Base-by-base conservation (phyloP, 768 basidiomycete species). In the Rhizopogon roseolus region DNA sequence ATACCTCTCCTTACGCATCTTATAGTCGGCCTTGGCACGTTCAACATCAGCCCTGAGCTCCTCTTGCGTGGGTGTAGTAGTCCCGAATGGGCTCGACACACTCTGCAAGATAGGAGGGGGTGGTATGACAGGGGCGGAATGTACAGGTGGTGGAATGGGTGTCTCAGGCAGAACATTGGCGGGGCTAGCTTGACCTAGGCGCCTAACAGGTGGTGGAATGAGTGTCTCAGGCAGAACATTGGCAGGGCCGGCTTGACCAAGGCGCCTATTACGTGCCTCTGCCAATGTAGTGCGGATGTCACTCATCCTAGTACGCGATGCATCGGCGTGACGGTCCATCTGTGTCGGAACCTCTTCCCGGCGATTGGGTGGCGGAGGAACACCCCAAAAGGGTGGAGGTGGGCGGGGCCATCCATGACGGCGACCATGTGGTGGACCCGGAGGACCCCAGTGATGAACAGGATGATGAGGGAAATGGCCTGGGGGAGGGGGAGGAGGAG, bases 1-100 rank as follows among this genome's bases (percentile, higher is more conserved):
- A 60, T 89, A 88, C 22, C 73, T 73, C 60, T 88, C 86, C 62
- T 91, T 91, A 67, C 84, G 80, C 1, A 74, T 75, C 67, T 81
- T 86, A 66, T 91, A 91, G 22, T 70, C 68, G 27, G 73, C 73
- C 60, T 88, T 91, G 1, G 88, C 86, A 17, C 72, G 79, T 60
- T 89, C 82, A 3, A 90, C 78, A 29, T 80, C 73, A 28, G 57
- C 62, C 29, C 66, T 62, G 39, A 72, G 61, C 16, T 66, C 60
- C 52, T 62, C 62, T n/a, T 65, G 42, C n/a, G 56, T 52, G 13
- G 46, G 51, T 32, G 46, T 13, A 52, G 43, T 6, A 17, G 22
- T 45, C n/a, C 13, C 29, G 50, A 52, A n/a, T 19, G 17, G 11
- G 11, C 9, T 25, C 6, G 25, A 22, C 41, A 7, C 45, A 16